Conservation (phyloP, 306 rosid species). For the Alnus glutinosa region DNA sequence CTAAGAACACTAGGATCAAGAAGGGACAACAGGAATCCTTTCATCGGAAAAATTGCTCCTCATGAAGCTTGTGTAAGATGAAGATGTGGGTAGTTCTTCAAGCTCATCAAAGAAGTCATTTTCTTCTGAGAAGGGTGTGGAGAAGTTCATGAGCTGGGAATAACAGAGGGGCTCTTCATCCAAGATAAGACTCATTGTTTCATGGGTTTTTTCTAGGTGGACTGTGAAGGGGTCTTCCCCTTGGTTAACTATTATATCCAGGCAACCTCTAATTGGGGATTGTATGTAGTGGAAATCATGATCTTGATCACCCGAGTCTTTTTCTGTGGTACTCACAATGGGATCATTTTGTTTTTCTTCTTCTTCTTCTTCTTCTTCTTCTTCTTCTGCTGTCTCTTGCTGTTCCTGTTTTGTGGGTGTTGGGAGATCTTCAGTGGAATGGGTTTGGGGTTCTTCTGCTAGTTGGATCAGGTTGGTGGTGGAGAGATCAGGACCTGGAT, state of each 20-base stretch:
- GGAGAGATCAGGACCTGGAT: constrained; percentile 59
- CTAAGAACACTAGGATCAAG: constrained; percentile 52
- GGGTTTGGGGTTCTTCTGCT: constrained; percentile 34
- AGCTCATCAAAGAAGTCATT: constrained; percentile 86
- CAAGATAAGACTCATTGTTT: constrained; percentile 35
- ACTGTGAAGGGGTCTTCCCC: constrained; percentile 54
- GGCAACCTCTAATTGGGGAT: constrained; percentile 44
- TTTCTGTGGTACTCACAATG: neutral
- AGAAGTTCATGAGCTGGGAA: constrained; percentile 42
- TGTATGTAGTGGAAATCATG: constrained; percentile 46
- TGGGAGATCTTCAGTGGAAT: constrained; percentile 34
- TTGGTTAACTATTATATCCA: constrained; percentile 38
- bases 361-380: constrained; percentile 17
- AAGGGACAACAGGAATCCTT: constrained; percentile 73
- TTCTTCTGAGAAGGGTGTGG: constrained; percentile 55
- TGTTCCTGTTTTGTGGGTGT: constrained; percentile 33
- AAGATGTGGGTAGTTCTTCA: constrained; percentile 80
- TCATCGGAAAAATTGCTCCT: constrained; percentile 60
- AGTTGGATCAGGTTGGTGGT: constrained; percentile 31
- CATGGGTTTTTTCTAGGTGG: constrained; percentile 42
- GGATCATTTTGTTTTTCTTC: constrained; percentile 3
- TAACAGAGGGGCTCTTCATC: constrained; percentile 56
- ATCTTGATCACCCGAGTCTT: constrained; percentile 31
- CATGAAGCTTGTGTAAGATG: constrained; percentile 62
- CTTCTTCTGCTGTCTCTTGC: constrained; percentile 28